Base-by-base conservation (phyloP, 495 filamentous ascomycete genomes). In the Tuber melanosporum region DNA sequence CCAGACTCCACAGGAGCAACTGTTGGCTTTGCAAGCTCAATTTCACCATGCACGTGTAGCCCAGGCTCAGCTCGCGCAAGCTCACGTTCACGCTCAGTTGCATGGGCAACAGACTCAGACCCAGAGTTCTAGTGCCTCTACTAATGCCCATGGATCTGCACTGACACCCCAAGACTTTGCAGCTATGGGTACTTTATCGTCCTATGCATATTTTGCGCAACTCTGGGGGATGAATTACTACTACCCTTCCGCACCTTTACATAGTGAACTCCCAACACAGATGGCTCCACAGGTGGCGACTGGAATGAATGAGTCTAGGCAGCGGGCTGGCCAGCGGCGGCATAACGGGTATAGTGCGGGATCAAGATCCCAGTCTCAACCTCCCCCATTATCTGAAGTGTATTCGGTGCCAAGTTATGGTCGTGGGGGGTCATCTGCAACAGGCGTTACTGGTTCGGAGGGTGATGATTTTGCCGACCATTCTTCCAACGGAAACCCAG, bases 31-130 rank as follows among this genome's bases (percentile, higher is more conserved):
- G 85, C 78, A 85, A 87, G 72, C 84, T 87, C 73, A 90, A 89
- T 80, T 92, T 70, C 90, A 92, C 80, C 90, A 92, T 83, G 89
- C 90, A 74, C 89, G 91, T 76, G 87, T 89, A 74, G 86, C 89
- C 74, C 84, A 91, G 52, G 77, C 83, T 39, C 86, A 86, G 43
- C 47, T 79, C 70, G 78, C 76, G 44, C 84, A 90, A 44, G 78
- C 78, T 32, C 90, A 91, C 70, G 87, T 87, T 69, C 89, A 91
- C 75, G 87, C 88, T 9, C 84, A 90, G 47, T 79, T 87, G 22
- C 89, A 89, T 41, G 86, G 85, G 26, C 84, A 89, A 44, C 85
- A 85, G 15, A 87, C 86, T 1, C 87, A 78, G 71, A 49, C 77
- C 1, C 87, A 52, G 83, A 86, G 32, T 82, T 87, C 72, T 86